phyloP scores from a whole-genome alignment of 1,284 basidiomycete species.

The Mycosarcoma mackinlayi region DNA sequence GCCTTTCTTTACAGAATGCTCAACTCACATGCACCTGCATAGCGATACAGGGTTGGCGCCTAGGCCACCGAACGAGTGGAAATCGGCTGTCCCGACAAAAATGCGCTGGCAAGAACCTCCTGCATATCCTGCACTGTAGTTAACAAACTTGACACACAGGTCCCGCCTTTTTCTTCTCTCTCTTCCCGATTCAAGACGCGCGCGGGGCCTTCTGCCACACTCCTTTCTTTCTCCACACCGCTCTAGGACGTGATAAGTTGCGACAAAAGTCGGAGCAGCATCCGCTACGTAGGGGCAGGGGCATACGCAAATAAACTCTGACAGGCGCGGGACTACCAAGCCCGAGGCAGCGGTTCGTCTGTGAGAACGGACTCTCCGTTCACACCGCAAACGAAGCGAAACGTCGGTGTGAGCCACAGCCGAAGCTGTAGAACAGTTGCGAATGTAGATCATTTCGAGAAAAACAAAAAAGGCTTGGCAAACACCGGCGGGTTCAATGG shows the following conservation, averaged over 20 bases:
- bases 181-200: no score
- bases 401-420: not conserved
- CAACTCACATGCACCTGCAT: conserved; percentile 17
- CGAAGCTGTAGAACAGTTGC: not conserved
- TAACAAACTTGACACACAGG: no score
- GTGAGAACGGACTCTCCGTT: not conserved
- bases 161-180: no score
- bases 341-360: not conserved
- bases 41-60: not conserved
- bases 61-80: not conserved
- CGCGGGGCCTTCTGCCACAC: no score
- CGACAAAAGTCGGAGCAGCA: no score
- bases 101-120: not conserved
- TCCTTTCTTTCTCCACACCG: no score
- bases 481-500: no score
- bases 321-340: not conserved
- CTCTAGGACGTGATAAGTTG: no score
- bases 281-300: no score
- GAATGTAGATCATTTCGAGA: not conserved
- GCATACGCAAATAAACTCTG: no score
- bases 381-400: not conserved
- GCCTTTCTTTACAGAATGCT: conserved; percentile 26
- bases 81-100: not conserved
- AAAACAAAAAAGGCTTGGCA: conserved; percentile 1
- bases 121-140: no score